phyloP scores from a whole-genome alignment of 306 rosid species.

The Citrullus colocynthis region DNA sequence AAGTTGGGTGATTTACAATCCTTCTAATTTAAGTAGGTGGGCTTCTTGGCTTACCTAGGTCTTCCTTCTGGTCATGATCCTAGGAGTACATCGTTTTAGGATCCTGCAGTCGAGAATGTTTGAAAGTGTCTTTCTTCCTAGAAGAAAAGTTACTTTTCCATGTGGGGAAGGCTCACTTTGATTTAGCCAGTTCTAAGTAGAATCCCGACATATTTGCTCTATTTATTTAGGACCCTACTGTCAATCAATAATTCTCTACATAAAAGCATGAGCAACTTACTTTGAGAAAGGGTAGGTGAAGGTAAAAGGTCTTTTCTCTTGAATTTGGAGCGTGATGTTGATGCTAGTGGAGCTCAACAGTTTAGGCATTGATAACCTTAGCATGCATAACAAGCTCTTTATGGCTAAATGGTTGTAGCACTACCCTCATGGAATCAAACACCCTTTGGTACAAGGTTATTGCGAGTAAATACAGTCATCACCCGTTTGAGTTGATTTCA shows the following conservation, averaged over 20 bases:
- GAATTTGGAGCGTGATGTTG: neutral
- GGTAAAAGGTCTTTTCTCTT: neutral
- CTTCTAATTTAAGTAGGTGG: neutral
- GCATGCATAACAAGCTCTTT: neutral
- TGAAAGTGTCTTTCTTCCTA: neutral
- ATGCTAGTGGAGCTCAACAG: neutral
- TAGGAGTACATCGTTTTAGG: neutral
- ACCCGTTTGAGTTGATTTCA: too few species aligned
- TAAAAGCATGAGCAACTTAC: neutral
- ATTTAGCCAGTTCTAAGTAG: neutral
- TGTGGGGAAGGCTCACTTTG: neutral
- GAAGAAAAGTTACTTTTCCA: neutral
- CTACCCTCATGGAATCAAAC: too few species aligned
- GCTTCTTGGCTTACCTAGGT: neutral
- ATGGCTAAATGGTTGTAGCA: too few species aligned
- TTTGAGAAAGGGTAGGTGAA: neutral
- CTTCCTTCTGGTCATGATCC: neutral
- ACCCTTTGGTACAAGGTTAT: too few species aligned
- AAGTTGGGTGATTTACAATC: neutral
- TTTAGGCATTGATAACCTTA: neutral
- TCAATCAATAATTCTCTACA: neutral
- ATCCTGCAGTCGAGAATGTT: neutral
- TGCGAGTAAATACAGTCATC: too few species aligned
- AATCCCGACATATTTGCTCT: neutral
- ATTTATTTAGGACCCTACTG: neutral